phyloP scores from a whole-genome alignment of 108 stramenopile genomes.

The Skeletonema grethae region DNA sequence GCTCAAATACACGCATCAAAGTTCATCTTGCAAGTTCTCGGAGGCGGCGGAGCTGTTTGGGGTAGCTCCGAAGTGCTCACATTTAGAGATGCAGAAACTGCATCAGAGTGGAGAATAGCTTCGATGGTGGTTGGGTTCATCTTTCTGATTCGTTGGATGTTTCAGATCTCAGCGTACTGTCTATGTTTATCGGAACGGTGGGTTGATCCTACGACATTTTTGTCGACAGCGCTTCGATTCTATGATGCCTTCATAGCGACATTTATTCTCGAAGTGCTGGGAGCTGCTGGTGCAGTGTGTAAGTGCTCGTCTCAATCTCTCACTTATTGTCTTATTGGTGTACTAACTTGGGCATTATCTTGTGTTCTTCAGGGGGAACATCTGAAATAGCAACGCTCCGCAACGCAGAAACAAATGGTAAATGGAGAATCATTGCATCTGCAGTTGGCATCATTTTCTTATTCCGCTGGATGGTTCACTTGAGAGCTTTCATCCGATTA shows the following conservation, averaged over 20 bases:
- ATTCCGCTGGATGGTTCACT: conserved; percentile 25
- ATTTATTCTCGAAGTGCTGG: conserved; percentile 41
- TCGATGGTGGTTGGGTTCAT: conserved; percentile 1
- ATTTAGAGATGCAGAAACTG: conserved; percentile 1
- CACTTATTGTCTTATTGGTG: neutral
- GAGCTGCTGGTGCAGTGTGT: conserved; percentile 42
- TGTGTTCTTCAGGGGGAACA: conserved; percentile 12
- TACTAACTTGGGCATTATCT: neutral
- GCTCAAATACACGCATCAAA: conserved; percentile 39
- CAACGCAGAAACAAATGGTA: conserved; percentile 11
- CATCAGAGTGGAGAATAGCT: conserved; percentile 13
- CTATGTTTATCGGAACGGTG: neutral
- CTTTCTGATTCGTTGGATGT: conserved; percentile 25
- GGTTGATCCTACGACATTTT: conserved; percentile 7
- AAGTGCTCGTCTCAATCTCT: neutral
- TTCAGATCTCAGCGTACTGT: conserved; percentile 17
- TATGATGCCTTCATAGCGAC: conserved; percentile 18
- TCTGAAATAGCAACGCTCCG: conserved; percentile 30
- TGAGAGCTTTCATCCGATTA: conserved; percentile 8
- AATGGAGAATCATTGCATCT: conserved; percentile 26
- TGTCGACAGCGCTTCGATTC: conserved; percentile 9
- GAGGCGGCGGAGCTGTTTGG: conserved; percentile 49
- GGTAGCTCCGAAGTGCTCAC: conserved; percentile 32
- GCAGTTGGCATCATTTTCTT: conserved; percentile 19
- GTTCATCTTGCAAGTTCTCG: conserved; percentile 45